Evolutionary conservation across 2,329 filamentous ascomycete species (phyloP), one percentile per base, ranked within the genome.

Genomic region (Monilinia fructigena): DNA sequence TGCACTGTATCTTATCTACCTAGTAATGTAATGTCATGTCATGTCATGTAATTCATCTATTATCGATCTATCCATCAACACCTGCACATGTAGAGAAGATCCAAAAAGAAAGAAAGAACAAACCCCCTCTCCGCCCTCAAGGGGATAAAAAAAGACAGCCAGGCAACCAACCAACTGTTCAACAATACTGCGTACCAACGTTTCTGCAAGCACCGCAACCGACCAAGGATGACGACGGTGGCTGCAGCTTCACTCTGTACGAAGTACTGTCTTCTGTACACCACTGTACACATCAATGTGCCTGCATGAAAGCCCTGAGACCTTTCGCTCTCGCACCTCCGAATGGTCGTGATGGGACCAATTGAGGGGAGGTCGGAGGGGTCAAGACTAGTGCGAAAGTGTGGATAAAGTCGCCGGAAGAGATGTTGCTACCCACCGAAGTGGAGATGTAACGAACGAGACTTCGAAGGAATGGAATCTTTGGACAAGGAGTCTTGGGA

Each of bases 161-260:
- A 23, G 23, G 23, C 23, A 23, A 23, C 31, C 31, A 31, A 6
- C 31, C 31, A 45, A 3, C 40, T 12, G 40, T 45, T 14, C 12
- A 45, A 59, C 26, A n/a, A 64, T 40, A 48, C 53, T 28, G 40
- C 42, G 40, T 56, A 52, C 58, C 62, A 64, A 64, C 50, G 23
- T 40, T 64, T 56, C 40, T 64, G 62, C 38, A 47, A 3, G 16
- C 16, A n/a, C 12, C 31, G 40, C 28, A 55, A 55, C 28, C 40
- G 20, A 45, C 26, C 28, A 59, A 56, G 52, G 52, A 64, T 64
- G 62, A 64, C 62, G 62, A 42, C 31, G 23, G 62, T 56, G 62
- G 62, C 62, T 64, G 52, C 52, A 64, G 60, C 48, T 35, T 23
- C n/a, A 40, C 53, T 48, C 55, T 26, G 35, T 38, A 23, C 23